Evolutionary conservation across 2,329 filamentous ascomycete species (phyloP), one percentile per base, ranked within the genome.

Genomic region (Coniella lustricola): DNA sequence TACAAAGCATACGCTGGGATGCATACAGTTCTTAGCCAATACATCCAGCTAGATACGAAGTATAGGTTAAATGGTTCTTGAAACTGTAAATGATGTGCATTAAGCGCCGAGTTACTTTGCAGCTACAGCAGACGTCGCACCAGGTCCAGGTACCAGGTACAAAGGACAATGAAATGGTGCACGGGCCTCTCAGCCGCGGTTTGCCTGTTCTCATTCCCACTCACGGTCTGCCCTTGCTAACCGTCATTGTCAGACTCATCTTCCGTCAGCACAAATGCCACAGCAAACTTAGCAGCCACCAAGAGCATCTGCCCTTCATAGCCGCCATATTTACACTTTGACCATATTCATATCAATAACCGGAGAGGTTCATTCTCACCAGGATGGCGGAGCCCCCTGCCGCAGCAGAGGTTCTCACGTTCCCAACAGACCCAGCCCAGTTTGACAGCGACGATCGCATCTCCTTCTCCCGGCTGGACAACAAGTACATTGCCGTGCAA

Each of bases 371-470:
- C 25, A 29, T 29, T 5, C 7, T 36, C 10, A 29, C 29, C 33
- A 46, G 5, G 4, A 54, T 54, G 52, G 46, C 52, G 38, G 52
- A 52, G 39, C 51, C 60, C 44, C 43, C 52, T n/a, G n/a, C n/a
- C 9, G 37, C 49, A 21, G 58, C 60, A 16, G 60, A 62, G 47
- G 53, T 61, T 22, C 61, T 64, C 63, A 67, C 67, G 10, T 80
- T 83, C 48, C 79, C 80, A 18, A 79, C 72, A 16, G 71, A 87
- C 49, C 74, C 77, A 13, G 74, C 78, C 49, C 77, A 85, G 41
- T 94, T 95, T 63, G 82, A 85, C 59, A 70, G 70, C 50, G 90
- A 95, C 63, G 78, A 87, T 22, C 85, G 90, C 57, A 87, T 95
- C 60, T 91, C 88, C 5, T 95, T 85, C 69, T 91, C 87, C n/a